phyloP scores from a whole-genome alignment of 805 yeast species.

The Candida montana region DNA sequence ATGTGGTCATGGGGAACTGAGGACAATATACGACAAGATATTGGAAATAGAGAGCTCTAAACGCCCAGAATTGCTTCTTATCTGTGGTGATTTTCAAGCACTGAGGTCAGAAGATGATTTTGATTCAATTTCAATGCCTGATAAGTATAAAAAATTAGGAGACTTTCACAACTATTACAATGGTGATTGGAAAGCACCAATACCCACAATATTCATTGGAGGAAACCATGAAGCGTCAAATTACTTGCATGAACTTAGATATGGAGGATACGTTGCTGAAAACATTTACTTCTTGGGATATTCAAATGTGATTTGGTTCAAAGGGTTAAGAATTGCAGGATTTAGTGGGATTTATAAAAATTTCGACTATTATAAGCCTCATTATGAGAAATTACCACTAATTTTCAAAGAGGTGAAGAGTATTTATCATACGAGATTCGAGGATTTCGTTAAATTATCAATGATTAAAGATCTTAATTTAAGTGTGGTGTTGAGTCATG shows the following conservation, averaged over 20 bases:
- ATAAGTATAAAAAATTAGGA: conserved; percentile 67
- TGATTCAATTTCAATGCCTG: conserved; percentile 69
- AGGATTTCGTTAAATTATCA: conserved; percentile 50
- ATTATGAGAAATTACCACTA: conserved; percentile 46
- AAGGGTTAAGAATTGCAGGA: conserved; percentile 76
- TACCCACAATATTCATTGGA: conserved; percentile 78
- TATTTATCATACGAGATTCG: conserved; percentile 62
- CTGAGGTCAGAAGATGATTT: conserved; percentile 60
- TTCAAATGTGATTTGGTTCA: conserved; percentile 65
- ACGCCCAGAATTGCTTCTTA: conserved; percentile 54
- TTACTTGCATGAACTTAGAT: conserved; percentile 62
- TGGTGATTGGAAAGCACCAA: conserved; percentile 60
- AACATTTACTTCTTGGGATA: conserved; percentile 82
- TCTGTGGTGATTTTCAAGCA: conserved; percentile 93
- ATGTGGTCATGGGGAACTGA: conserved; percentile 81
- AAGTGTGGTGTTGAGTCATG: conserved; percentile 74
- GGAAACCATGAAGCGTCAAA: conserved; percentile 94
- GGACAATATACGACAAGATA: conserved; percentile 42
- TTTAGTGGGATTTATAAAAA: conserved; percentile 76
- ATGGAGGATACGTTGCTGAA: conserved; percentile 93
- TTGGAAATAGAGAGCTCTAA: background rate
- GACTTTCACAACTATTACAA: conserved; percentile 73
- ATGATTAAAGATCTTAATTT: conserved; percentile 30
- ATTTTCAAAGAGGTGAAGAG: conserved; percentile 43
- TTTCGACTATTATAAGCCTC: conserved; percentile 39